These are phyloP conservation scores for Cystoderma amianthinum DNA, from an alignment of 768 basidiomycete species.

Conservation along the genomic window DNA sequence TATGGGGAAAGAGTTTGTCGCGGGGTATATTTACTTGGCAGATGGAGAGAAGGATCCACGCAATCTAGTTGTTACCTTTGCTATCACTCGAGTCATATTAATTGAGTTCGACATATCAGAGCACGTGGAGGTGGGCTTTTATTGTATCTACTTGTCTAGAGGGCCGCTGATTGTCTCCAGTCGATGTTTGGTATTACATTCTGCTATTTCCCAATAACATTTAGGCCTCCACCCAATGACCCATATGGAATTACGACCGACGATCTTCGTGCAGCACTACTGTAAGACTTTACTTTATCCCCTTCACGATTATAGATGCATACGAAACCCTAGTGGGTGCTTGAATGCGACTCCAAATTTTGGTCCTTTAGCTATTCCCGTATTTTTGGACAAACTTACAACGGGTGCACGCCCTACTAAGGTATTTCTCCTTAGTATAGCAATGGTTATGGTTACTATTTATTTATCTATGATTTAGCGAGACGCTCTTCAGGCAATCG, in stretches of 20 bases:
- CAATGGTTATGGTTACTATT: background rate
- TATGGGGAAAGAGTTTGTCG: slow-evolving; percentile 68
- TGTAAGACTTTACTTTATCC: slow-evolving; percentile 16
- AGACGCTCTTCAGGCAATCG: slow-evolving; percentile 79
- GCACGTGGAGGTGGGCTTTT: slow-evolving; percentile 62
- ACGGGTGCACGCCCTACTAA: slow-evolving; percentile 79
- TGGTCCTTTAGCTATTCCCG: slow-evolving; percentile 75
- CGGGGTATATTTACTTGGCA: slow-evolving; percentile 70
- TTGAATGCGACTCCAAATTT: slow-evolving; percentile 77
- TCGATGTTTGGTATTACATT: slow-evolving; percentile 91
- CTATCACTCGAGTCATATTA: slow-evolving; percentile 78
- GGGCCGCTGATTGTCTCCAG: too few species aligned
- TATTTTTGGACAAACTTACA: slow-evolving; percentile 88
- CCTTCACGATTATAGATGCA: background rate
- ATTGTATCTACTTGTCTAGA: background rate
- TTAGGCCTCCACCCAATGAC: slow-evolving; percentile 89
- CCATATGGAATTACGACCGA: slow-evolving; percentile 89
- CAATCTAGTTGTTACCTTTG: slow-evolving; percentile 86
- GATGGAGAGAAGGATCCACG: slow-evolving; percentile 98
- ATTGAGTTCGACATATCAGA: slow-evolving; percentile 80
- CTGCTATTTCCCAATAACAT: slow-evolving; percentile 98
- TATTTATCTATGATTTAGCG: too few species aligned
- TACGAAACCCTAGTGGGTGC: slow-evolving; percentile 42
- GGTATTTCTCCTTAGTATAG: slow-evolving; percentile 30
- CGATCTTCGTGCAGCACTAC: slow-evolving; percentile 69